These are phyloP conservation scores for Allium cepa DNA, from an alignment of 106 monocot species.

Conservation along the genomic window DNA sequence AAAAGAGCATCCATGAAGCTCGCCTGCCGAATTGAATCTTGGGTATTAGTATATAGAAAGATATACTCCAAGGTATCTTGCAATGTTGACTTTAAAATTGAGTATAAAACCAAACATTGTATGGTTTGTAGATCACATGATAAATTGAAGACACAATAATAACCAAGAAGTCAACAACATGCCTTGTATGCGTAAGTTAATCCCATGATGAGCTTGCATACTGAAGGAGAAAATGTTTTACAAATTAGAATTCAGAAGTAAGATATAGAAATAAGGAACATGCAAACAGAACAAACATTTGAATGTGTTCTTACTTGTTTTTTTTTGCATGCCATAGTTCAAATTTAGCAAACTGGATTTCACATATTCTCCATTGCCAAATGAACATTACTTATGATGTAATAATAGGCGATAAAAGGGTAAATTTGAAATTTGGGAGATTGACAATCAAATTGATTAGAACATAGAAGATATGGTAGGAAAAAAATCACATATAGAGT, in stretches of 20 bases:
- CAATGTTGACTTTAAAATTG: too few species aligned
- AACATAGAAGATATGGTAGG: too few species aligned
- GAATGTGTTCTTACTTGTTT: constrained; percentile 28
- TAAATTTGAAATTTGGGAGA: constrained; percentile 3
- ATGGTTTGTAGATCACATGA: too few species aligned
- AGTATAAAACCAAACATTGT: too few species aligned
- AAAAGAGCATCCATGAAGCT: too few species aligned
- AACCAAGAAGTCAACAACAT: constrained; percentile 93
- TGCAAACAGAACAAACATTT: background rate
- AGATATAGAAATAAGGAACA: background rate
- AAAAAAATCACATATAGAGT: constrained; percentile 51
- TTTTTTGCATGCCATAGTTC: constrained; percentile 76
- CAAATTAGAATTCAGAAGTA: constrained; percentile 1
- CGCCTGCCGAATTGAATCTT: too few species aligned
- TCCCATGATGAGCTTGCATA: constrained; percentile 65
- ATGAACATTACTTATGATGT: constrained; percentile 90
- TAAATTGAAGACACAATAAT: background rate
- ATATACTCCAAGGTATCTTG: too few species aligned
- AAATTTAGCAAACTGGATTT: constrained; percentile 82
- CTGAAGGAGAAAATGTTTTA: constrained; percentile 13
- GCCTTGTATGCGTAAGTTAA: constrained; percentile 79
- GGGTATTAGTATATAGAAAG: too few species aligned
- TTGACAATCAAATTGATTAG: too few species aligned
- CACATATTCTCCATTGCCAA: constrained; percentile 97
- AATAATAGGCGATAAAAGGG: constrained; percentile 52